phyloP scores from a whole-genome alignment of 768 basidiomycete genomes.

The Gautieria morchelliformis region DNA sequence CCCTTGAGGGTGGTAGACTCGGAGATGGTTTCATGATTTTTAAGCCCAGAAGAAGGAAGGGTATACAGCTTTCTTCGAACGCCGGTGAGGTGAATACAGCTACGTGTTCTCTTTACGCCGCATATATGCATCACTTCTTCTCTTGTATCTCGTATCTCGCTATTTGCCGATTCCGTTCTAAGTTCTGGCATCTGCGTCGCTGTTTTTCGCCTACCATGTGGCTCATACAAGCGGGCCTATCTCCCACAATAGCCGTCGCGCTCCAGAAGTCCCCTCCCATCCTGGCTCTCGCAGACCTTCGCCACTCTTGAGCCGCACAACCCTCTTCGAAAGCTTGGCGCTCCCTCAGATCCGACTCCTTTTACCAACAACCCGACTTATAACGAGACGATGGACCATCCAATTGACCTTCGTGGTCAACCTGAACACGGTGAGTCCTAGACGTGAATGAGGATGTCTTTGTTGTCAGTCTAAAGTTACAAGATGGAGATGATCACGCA shows the following conservation, averaged over 20 bases:
- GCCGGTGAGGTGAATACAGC: neutral
- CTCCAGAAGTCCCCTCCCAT: slow-evolving; percentile 31
- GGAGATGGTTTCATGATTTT: slow-evolving; percentile 34
- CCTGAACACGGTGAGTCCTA: neutral
- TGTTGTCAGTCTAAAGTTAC: neutral
- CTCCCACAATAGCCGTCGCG: neutral
- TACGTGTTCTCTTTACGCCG: neutral
- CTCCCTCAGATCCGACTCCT: neutral
- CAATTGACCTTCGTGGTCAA: neutral
- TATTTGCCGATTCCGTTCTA: no score
- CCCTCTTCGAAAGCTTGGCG: slow-evolving; percentile 35
- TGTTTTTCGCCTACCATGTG: neutral
- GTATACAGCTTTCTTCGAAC: neutral
- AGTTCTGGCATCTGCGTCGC: neutral
- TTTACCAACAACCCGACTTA: neutral
- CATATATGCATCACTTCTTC: neutral
- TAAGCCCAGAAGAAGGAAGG: slow-evolving; percentile 18
- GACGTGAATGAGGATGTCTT: neutral
- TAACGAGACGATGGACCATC: neutral
- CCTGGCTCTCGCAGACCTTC: slow-evolving; percentile 49
- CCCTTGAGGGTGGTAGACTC: slow-evolving; percentile 23
- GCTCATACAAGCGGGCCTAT: neutral
- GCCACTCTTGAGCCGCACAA: slow-evolving; percentile 34
- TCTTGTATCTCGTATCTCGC: neutral
- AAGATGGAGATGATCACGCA: neutral